Conservation (phyloP, 768 basidiomycete genomes). For the Podaxis sp. region DNA sequence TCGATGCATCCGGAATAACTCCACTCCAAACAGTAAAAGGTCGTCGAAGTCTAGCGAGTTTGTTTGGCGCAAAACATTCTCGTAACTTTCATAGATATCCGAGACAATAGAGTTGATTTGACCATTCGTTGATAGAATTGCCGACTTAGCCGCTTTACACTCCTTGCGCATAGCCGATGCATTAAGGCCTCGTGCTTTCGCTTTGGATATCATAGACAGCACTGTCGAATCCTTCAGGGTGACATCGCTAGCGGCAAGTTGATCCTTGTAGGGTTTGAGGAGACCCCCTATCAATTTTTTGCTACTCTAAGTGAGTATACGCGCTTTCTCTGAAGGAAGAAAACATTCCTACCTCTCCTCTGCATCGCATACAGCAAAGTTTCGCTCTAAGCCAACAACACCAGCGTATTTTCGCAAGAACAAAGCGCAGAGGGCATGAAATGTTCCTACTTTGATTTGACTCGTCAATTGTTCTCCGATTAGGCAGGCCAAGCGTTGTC, state of each 20-base stretch:
- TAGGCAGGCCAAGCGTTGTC: slow-evolving; percentile 60
- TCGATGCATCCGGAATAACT: slow-evolving; percentile 20
- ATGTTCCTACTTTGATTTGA: slow-evolving; percentile 70
- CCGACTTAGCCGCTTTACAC: slow-evolving; percentile 14
- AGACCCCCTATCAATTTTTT: slow-evolving; percentile 65
- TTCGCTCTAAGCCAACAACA: slow-evolving; percentile 57
- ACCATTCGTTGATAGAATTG: slow-evolving; percentile 18
- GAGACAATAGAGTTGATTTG: slow-evolving; percentile 41
- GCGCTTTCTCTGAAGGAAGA: background rate
- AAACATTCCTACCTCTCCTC: slow-evolving; percentile 62
- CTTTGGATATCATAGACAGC: slow-evolving; percentile 68
- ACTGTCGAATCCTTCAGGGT: slow-evolving; percentile 54
- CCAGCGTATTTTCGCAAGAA: slow-evolving; percentile 68
- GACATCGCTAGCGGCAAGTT: slow-evolving; percentile 46
- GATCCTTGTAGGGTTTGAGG: slow-evolving; percentile 55
- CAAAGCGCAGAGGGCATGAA: slow-evolving; percentile 72
- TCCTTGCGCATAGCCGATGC: slow-evolving; percentile 39
- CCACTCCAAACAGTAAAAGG: slow-evolving; percentile 27
- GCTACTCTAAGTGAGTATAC: slow-evolving; percentile 33
- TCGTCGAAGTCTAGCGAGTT: slow-evolving; percentile 84
- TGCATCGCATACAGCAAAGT: slow-evolving; percentile 82
- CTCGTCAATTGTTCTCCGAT: slow-evolving; percentile 60
- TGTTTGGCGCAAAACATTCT: slow-evolving; percentile 52
- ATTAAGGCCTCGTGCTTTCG: slow-evolving; percentile 64
- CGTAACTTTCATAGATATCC: slow-evolving; percentile 66